A percentile compares a stretch with the other conserved stretches of the same genome.
These are phyloP conservation scores for Tricholoma sp. DNA, from an alignment of 768 basidiomycete species.

Conservation along the genomic window DNA sequence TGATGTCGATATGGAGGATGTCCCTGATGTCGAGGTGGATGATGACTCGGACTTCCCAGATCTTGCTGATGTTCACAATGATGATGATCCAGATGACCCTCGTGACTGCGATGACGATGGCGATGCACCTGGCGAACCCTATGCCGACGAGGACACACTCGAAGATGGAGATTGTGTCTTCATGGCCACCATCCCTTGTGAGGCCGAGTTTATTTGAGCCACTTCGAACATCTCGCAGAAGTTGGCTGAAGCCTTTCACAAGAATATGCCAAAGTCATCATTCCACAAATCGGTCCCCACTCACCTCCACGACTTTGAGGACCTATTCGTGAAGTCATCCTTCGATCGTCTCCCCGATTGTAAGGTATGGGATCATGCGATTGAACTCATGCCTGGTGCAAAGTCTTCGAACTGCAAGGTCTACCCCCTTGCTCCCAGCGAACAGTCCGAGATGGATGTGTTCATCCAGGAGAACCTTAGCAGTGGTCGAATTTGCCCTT, in stretches of 20 bases:
- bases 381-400: conserved; percentile 11
- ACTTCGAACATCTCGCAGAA: not conserved
- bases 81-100: too few relatives aligned
- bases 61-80: not conserved
- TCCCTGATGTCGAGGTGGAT: not conserved
- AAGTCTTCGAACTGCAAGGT: not conserved
- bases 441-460: conserved; percentile 1
- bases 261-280: not conserved
- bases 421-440: conserved; percentile 1
- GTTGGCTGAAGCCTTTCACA: not conserved
- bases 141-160: not conserved
- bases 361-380: conserved; percentile 13
- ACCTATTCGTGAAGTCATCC: not conserved
- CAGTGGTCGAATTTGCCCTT: not conserved
- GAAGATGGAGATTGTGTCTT: not conserved
- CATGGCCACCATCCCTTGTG: not conserved
- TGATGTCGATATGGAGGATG: too few relatives aligned
- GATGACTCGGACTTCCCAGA: not conserved
- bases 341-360: conserved; percentile 13
- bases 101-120: not conserved
- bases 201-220: not conserved
- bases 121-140: not conserved
- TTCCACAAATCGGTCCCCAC: not conserved
- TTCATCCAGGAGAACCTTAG: not conserved
- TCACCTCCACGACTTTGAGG: not conserved